These are phyloP conservation scores for Penicillium atrosanguineum DNA, from an alignment of 495 filamentous ascomycete genomes.

Conservation along the genomic window DNA sequence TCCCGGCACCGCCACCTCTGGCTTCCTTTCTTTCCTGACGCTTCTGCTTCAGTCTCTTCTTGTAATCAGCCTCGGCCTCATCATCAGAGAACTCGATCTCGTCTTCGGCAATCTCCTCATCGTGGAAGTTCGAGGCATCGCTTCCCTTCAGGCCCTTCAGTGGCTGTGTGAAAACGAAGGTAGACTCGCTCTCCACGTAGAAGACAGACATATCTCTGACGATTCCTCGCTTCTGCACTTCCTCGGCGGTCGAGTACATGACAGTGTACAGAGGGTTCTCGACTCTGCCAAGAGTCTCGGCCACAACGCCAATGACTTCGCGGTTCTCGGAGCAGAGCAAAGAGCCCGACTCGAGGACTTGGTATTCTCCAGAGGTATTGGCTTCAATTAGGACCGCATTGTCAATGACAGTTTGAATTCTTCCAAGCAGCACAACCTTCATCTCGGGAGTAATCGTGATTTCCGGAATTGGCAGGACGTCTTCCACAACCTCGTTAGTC, in stretches of 20 bases:
- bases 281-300: conserved; percentile 79
- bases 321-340: conserved; percentile 78
- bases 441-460: conserved; percentile 70
- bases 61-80: conserved; percentile 84
- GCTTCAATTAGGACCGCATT: conserved; percentile 77
- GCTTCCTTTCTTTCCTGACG: conserved; percentile 47
- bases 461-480: conserved; percentile 68
- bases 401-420: conserved; percentile 69
- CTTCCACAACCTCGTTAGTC: conserved; percentile 69
- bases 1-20: conserved; percentile 31
- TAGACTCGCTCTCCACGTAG: conserved; percentile 72
- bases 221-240: conserved; percentile 65
- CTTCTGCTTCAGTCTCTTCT: conserved; percentile 63
- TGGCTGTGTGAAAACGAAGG: conserved; percentile 78
- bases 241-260: conserved; percentile 60
- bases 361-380: conserved; percentile 71
- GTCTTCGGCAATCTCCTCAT: conserved; percentile 83
- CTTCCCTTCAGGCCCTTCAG: conserved; percentile 76
- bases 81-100: conserved; percentile 96
- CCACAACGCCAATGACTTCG: conserved; percentile 70
- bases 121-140: conserved; percentile 90
- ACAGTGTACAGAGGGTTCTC: conserved; percentile 80
- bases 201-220: conserved; percentile 63
- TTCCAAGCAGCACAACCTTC: conserved; percentile 70
- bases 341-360: conserved; percentile 79